Conservation (phyloP, 2,329 filamentous ascomycete genomes). For the Daldinia sp. region DNA sequence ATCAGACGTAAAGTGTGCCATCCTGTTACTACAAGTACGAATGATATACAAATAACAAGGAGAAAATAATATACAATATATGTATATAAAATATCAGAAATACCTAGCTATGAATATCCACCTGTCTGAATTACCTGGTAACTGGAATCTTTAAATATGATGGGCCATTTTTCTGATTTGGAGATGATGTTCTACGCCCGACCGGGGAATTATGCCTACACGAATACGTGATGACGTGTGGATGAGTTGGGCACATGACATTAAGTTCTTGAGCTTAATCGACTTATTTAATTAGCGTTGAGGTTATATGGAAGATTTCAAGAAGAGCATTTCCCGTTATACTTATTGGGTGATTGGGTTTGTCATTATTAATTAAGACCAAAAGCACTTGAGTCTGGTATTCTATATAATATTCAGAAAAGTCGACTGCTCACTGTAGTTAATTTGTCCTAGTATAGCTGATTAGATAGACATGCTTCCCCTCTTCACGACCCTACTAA, state of each 20-base stretch:
- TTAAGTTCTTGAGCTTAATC: background rate
- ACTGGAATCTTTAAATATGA: background rate
- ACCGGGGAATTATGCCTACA: background rate
- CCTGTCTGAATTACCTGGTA: background rate
- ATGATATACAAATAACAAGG: too few relatives aligned
- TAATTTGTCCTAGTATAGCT: too few relatives aligned
- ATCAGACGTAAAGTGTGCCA: background rate
- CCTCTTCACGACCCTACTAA: too few relatives aligned
- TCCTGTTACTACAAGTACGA: background rate
- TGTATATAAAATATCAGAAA: too few relatives aligned
- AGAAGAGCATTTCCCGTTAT: background rate
- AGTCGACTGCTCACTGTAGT: background rate
- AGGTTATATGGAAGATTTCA: background rate
- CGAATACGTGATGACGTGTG: slow-evolving; percentile 27
- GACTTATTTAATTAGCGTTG: background rate
- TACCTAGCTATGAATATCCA: too few relatives aligned
- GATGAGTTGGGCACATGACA: slow-evolving; percentile 24
- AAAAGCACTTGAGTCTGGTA: background rate
- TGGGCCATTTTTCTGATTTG: background rate
- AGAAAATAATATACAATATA: too few relatives aligned
- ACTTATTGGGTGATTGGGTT: background rate
- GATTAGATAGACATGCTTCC: too few relatives aligned
- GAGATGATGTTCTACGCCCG: background rate
- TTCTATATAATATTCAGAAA: background rate
- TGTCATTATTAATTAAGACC: background rate